phyloP scores from a whole-genome alignment of 2,329 filamentous ascomycete species.

The Pyrenochaeta sp. region DNA sequence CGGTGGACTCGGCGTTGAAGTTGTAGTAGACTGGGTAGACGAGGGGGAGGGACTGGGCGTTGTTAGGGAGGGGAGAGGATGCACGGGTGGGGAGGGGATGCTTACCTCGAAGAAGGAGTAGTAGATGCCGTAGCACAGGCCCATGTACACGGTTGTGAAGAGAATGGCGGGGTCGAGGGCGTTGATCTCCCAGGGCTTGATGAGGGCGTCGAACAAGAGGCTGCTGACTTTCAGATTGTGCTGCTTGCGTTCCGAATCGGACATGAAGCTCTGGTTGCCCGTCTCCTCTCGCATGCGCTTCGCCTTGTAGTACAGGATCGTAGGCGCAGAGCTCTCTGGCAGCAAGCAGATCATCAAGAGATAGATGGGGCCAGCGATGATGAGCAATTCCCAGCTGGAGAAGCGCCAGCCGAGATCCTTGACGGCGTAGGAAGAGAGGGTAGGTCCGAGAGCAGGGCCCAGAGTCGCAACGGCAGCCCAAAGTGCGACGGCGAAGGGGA shows the following conservation, averaged over 20 bases:
- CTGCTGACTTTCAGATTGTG: conserved; percentile 41
- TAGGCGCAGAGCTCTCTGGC: conserved; percentile 82
- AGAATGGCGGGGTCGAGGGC: conserved; percentile 84
- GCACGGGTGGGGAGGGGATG: background rate
- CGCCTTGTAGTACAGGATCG: conserved; percentile 65
- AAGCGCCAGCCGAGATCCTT: conserved; percentile 77
- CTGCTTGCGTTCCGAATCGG: conserved; percentile 78
- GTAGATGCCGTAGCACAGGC: conserved; percentile 74
- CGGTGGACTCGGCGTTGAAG: conserved; percentile 74
- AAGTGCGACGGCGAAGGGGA: conserved; percentile 51
- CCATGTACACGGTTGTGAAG: conserved; percentile 84
- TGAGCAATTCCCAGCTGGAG: conserved; percentile 85
- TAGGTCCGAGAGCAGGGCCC: conserved; percentile 68
- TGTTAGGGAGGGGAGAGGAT: background rate
- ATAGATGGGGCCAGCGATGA: conserved; percentile 75
- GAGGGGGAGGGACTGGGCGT: conserved; percentile 54
- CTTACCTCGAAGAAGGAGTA: conserved; percentile 75
- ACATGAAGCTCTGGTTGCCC: conserved; percentile 71
- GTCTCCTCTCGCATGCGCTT: conserved; percentile 73
- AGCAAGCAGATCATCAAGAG: conserved; percentile 80
- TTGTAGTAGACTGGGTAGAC: conserved; percentile 80
- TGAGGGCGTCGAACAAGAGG: conserved; percentile 62
- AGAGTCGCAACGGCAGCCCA: conserved; percentile 51
- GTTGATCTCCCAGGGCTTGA: conserved; percentile 82
- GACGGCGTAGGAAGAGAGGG: conserved; percentile 77